Percentiles rank a stretch among this genome's conserved stretches.
Evolutionary conservation across 2,329 filamentous ascomycete genomes (phyloP).

Genomic region (Dothistroma pini): DNA sequence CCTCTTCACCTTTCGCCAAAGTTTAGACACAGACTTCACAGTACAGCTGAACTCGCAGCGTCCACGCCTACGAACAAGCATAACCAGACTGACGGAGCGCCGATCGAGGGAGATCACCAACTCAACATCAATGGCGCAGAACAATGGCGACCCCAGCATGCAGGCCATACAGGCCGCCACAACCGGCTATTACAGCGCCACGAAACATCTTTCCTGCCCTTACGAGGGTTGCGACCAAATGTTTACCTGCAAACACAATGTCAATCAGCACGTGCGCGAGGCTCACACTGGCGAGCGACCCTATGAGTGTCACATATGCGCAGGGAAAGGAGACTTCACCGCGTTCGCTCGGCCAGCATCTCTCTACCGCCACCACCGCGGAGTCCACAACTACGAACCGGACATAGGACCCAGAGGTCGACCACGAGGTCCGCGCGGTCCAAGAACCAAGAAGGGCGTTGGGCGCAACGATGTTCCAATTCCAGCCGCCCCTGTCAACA

Average conservation of each 20-base stretch:
- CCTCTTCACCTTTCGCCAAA: background rate
- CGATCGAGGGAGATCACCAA: background rate
- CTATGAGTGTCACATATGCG: constrained; percentile 16
- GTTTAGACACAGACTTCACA: background rate
- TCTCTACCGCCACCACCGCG: constrained; percentile 9
- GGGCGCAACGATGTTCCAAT: background rate
- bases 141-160: background rate
- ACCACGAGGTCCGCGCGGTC: background rate
- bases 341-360: constrained; percentile 4
- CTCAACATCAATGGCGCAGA: background rate
- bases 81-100: background rate
- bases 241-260: constrained; percentile 18
- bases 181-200: background rate
- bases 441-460: background rate
- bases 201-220: constrained; percentile 16
- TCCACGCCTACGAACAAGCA: background rate
- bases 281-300: constrained; percentile 19
- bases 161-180: background rate
- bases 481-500: background rate
- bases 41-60: background rate
- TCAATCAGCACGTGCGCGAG: constrained; percentile 22
- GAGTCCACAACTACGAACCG: constrained; percentile 1
- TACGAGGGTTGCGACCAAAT: constrained; percentile 10
- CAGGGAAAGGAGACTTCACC: background rate
- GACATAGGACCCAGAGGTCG: background rate